phyloP scores from a whole-genome alignment of 225 moss, liverwort and hornwort genomes.

The Polytrichum commune region DNA sequence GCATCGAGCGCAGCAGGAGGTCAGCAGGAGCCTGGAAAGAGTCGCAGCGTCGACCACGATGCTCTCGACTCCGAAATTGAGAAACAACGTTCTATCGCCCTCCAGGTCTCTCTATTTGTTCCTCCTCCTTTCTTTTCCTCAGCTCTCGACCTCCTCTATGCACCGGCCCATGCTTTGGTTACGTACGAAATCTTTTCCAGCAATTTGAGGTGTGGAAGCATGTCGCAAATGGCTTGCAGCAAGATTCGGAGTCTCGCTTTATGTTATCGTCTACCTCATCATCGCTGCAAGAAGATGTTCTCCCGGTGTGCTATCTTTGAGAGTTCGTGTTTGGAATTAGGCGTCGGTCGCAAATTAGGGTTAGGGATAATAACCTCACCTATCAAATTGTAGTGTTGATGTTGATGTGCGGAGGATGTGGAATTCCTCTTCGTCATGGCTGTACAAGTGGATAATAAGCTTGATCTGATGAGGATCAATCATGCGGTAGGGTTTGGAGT shows the following conservation, averaged over 20 bases:
- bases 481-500: not conserved
- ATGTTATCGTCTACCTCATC: too few relatives aligned
- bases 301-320: too few relatives aligned
- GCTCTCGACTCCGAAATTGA: slow-evolving; percentile 9
- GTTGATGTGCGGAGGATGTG: too few relatives aligned
- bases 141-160: not conserved
- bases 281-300: too few relatives aligned
- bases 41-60: slow-evolving; percentile 5
- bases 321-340: too few relatives aligned
- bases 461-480: not conserved
- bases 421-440: too few relatives aligned
- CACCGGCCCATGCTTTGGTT: not conserved
- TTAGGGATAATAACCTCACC: too few relatives aligned
- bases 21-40: not conserved
- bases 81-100: slow-evolving; percentile 3
- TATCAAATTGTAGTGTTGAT: too few relatives aligned
- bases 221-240: not conserved
- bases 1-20: not conserved
- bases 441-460: not conserved
- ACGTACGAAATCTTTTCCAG: not conserved
- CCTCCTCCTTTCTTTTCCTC: not conserved
- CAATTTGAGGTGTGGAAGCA: not conserved
- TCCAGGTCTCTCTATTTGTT: not conserved
- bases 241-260: not conserved
- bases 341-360: too few relatives aligned